Conservation (phyloP, 352 stramenopile species). For the Pythium brachiatum region DNA sequence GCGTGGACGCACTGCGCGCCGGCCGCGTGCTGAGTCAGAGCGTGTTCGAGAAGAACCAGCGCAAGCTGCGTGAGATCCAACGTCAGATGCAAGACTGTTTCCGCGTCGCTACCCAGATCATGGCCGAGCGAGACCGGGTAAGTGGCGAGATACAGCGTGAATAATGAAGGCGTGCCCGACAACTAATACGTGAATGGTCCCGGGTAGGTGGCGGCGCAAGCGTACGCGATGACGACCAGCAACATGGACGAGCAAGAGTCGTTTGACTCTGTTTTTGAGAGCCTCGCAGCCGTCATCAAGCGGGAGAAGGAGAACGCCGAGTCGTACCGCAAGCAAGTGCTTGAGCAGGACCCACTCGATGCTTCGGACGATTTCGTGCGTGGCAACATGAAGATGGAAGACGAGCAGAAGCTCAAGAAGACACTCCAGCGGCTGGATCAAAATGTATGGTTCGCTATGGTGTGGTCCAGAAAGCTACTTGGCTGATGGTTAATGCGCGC, state of each 20-base stretch:
- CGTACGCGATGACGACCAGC: constrained; percentile 56
- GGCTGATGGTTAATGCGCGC: background rate
- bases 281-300: constrained; percentile 64
- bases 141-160: constrained; percentile 2
- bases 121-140: constrained; percentile 68
- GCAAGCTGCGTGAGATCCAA: constrained; percentile 67
- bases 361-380: constrained; percentile 64
- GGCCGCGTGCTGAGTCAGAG: constrained; percentile 62
- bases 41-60: constrained; percentile 82
- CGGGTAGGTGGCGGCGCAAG: constrained; percentile 56
- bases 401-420: constrained; percentile 72
- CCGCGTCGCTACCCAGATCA: constrained; percentile 59
- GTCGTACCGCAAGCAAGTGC: constrained; percentile 72
- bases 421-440: constrained; percentile 60
- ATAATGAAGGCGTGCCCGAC: background rate
- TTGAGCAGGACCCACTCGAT: constrained; percentile 71
- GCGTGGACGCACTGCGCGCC: constrained; percentile 64
- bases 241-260: constrained; percentile 78
- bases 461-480: background rate
- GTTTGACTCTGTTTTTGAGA: constrained; percentile 75
- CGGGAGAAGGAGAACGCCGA: constrained; percentile 74
- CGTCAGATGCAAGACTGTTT: constrained; percentile 78
- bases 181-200: background rate
- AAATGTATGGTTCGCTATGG: constrained; percentile 26
- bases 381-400: constrained; percentile 73